Percentiles rank a stretch among this genome's conserved stretches.
Evolutionary conservation across 2,329 filamentous ascomycete species (phyloP).

Genomic region (Ophiostoma triangulosporum): DNA sequence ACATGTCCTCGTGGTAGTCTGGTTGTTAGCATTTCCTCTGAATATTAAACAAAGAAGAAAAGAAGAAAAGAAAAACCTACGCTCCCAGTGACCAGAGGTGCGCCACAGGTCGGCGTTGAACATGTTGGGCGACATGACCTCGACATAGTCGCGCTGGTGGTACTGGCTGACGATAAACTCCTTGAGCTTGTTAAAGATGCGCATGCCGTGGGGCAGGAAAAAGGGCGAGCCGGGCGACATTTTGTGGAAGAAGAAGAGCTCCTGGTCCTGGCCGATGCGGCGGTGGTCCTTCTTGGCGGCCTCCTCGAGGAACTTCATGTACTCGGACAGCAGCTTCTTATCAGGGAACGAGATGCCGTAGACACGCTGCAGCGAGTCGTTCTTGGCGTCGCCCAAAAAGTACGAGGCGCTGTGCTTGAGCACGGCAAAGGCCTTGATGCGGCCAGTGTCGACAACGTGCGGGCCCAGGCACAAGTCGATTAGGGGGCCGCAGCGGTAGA

Average conservation of each 20-base stretch:
- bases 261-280: constrained; percentile 87
- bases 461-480: constrained; percentile 94
- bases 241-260: constrained; percentile 94
- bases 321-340: constrained; percentile 86
- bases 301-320: constrained; percentile 91
- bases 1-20: constrained; percentile 88
- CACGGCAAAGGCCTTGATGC: constrained; percentile 89
- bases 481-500: constrained; percentile 84
- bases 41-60: background rate
- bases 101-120: constrained; percentile 91
- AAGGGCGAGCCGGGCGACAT: constrained; percentile 87
- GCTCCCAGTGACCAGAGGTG: constrained; percentile 84
- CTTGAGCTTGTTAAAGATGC: constrained; percentile 29
- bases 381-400: constrained; percentile 85
- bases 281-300: constrained; percentile 96
- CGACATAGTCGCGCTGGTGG: constrained; percentile 83
- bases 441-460: constrained; percentile 83
- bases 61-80: constrained; percentile 7
- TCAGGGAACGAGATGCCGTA: constrained; percentile 92
- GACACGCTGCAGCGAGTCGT: constrained; percentile 91
- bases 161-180: constrained; percentile 76
- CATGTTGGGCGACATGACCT: constrained; percentile 94
- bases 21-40: constrained; percentile 3
- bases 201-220: constrained; percentile 69
- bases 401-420: constrained; percentile 60